Base-by-base conservation (phyloP, 2,329 filamentous ascomycete genomes). In the Nemania diffusa region DNA sequence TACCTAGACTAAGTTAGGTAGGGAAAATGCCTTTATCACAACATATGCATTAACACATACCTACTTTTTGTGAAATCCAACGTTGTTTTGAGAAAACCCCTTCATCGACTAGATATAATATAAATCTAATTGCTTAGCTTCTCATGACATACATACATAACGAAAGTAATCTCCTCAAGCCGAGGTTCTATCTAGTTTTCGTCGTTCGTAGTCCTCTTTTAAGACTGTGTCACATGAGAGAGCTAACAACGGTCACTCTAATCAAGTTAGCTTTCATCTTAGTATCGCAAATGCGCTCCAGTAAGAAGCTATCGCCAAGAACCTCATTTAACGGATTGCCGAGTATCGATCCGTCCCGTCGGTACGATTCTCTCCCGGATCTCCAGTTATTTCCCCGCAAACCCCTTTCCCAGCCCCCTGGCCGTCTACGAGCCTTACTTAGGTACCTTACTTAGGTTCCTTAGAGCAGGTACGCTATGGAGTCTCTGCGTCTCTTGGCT, bases 311-410 rank as follows among this genome's bases (percentile, higher is more conserved):
- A 48, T 63, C 46, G 46, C 53, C 53, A 58, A 63, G 46, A 20
- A 50, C 17, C 5, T n/a, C 26, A 46, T 34, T 50, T 53, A 57
- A 57, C 44, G 27, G 55, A 26, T 63, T 55, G 8, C 53, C 50
- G 27, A 58, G 44, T 29, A 40, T 67, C 55, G 55, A 48, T 26
- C 55, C 48, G 55, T 63, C n/a, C 40, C 40, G 48, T 67, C 64
- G 64, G 61, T 20, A 52, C 65, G 58, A 65, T 57, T 64, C 64
- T 62, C 27, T 48, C 57, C 67, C 64, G 60, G 61, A 51, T 55
- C 64, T 61, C 57, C 67, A 67, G 64, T 46, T 56, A 29, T 53
- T 60, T 57, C 67, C 48, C 67, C 67, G 64, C 61, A 67, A 50
- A 40, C 34, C 17, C 20, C 22, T 22, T 50, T 48, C n/a, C 15